phyloP scores from a whole-genome alignment of 2,329 filamentous ascomycete genomes.

The Colletotrichum tropicale region DNA sequence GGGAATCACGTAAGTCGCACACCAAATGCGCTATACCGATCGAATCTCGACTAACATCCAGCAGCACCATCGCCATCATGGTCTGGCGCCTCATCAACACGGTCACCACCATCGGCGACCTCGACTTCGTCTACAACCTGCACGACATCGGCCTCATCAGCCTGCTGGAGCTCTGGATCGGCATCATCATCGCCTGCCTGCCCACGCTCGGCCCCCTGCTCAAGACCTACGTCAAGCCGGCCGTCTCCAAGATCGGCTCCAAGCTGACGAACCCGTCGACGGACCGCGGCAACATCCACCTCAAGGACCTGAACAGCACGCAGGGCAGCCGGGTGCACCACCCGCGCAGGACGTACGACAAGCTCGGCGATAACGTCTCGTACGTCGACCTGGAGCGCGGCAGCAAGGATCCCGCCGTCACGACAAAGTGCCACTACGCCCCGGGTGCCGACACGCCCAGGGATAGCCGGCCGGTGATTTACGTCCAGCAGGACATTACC shows the following conservation, averaged over 20 bases:
- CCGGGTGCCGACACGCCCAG: not conserved
- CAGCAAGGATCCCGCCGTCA: not conserved
- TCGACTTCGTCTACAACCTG: conserved; percentile 25
- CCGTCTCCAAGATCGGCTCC: conserved; percentile 18
- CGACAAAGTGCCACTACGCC: conserved; percentile 7
- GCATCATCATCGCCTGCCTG: conserved; percentile 45
- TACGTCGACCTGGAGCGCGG: conserved; percentile 4
- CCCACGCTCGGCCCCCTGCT: conserved; percentile 41
- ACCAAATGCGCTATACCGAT: not conserved
- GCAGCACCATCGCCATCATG: conserved; percentile 40
- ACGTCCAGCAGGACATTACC: conserved; percentile 12
- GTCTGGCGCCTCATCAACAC: conserved; percentile 38
- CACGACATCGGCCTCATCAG: conserved; percentile 38
- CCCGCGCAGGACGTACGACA: conserved; percentile 4
- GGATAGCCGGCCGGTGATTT: conserved; percentile 4
- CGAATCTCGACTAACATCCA: not conserved
- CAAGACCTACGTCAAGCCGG: conserved; percentile 27
- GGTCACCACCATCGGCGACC: conserved; percentile 20
- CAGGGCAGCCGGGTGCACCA: not conserved
- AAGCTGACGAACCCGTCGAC: conserved; percentile 13
- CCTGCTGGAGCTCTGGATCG: conserved; percentile 40
- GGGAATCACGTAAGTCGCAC: conserved; percentile 31
- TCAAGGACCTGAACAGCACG: not conserved
- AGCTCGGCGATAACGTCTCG: not conserved
- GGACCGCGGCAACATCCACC: not conserved